Evolutionary conservation across 2,329 filamentous ascomycete genomes (phyloP), one percentile per base, ranked within the genome.

Genomic region (Verticillium dahliae): DNA sequence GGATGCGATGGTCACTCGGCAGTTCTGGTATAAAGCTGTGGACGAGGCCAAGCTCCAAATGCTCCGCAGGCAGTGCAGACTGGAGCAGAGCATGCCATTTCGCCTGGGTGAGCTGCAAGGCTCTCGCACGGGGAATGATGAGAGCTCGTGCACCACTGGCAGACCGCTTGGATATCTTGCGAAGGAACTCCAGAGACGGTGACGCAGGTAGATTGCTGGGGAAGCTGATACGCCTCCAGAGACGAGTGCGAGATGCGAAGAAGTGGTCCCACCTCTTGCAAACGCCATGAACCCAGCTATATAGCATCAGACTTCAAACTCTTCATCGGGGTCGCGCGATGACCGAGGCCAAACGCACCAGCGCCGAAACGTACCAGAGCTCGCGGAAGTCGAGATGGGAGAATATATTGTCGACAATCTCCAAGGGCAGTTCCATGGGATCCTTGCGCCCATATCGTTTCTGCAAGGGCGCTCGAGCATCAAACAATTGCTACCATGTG

Each of bases 381-480:
- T 65, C 61, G 2, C 34, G 27, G n/a, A 76, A 69, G 58, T 74
- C 73, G 9, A 78, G 63, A 45, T 69, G 70, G 14, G 67, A 67
- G 39, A 77, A 73, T 7, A 78, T 73, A 14, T 71, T 66, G 33
- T 74, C 68, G 7, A 76, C 65, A 58, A 78, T 67, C 57, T 78
- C 76, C 3, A 68, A 61, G 0, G 76, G 76, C 31, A 77, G 68
- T 27, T 65, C 65, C 14, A 78, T 57, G 2, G 76, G 76, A 60
- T 78, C 75, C 39, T 67, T 67, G 34, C 69, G 72, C 38, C 61
- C 69, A 60, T 71, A 78, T 18, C 68, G 70, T 13, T 64, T 61
- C 35, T 76, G 73, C 2, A 78, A 63, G 4, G 73, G 74, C 59
- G 70, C 66, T n/a, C 75, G 69, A 5, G 71, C 70, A 11, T 68